Evolutionary conservation across 306 rosid genomes (phyloP).

Genomic region (Begonia fuchsioides): DNA sequence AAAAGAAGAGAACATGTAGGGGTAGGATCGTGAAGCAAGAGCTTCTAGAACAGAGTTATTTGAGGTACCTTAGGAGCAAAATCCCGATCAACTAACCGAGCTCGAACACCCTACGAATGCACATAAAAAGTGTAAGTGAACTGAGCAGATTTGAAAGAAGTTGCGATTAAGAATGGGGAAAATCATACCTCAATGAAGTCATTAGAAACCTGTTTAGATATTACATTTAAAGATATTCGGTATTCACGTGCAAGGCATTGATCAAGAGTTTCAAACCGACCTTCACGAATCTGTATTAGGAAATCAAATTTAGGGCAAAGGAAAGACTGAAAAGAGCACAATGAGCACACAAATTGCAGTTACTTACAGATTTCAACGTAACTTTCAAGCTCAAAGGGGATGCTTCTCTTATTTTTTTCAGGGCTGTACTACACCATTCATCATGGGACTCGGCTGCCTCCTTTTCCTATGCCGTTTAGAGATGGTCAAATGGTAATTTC

Average conservation of each 20-base stretch:
- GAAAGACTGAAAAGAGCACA: constrained; percentile 7
- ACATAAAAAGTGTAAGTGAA: constrained; percentile 6
- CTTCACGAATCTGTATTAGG: constrained; percentile 62
- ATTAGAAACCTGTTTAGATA: constrained; percentile 41
- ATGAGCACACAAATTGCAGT: constrained; percentile 3
- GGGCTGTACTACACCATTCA: constrained; percentile 50
- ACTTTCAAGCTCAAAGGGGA: constrained; percentile 89
- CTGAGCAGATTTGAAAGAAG: constrained; percentile 2
- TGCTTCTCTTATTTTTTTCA: constrained; percentile 54
- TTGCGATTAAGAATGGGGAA: constrained; percentile 8
- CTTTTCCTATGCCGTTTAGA: constrained; percentile 45
- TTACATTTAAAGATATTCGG: constrained; percentile 42
- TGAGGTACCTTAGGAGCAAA: constrained; percentile 4
- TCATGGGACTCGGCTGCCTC: constrained; percentile 48
- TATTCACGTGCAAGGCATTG: constrained; percentile 80
- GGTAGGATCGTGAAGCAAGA: background rate
- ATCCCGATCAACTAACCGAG: constrained; percentile 74
- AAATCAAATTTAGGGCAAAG: background rate
- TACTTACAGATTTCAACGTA: constrained; percentile 71
- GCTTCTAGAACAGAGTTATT: background rate
- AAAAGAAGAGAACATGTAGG: too few relatives aligned
- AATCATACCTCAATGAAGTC: constrained; percentile 65
- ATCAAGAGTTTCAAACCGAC: constrained; percentile 78
- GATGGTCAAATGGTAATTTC: constrained; percentile 6
- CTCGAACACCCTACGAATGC: constrained; percentile 59